Evolutionary conservation across 495 filamentous ascomycete genomes (phyloP).

Genomic region (Cladorrhinum samala): DNA sequence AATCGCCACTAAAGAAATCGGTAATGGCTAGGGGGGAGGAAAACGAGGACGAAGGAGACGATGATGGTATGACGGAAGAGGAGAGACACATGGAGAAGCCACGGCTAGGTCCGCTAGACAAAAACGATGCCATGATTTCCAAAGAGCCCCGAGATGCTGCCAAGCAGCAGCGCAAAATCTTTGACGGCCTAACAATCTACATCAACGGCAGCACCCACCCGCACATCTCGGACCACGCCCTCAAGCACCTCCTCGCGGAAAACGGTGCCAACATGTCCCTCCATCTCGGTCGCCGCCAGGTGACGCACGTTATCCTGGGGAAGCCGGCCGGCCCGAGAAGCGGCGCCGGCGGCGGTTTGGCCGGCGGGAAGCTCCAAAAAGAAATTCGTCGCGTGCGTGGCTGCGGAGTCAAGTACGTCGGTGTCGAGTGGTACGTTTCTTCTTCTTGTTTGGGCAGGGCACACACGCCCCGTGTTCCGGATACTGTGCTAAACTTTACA

Average conservation of each 20-base stretch:
- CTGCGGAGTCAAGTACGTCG: conserved; percentile 70
- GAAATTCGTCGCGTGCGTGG: conserved; percentile 63
- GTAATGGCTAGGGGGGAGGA: conserved; percentile 16
- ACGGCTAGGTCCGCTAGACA: too few species aligned
- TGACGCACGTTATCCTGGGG: conserved; percentile 85
- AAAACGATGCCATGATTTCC: too few species aligned
- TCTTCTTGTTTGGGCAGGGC: neutral
- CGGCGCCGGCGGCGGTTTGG: conserved; percentile 71
- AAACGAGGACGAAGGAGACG: conserved; percentile 17
- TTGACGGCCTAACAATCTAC: conserved; percentile 66
- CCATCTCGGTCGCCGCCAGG: conserved; percentile 59
- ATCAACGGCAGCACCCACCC: conserved; percentile 85
- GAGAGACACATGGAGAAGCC: too few species aligned
- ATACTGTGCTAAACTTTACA: neutral
- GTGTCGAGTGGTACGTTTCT: conserved; percentile 66
- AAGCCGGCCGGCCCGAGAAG: conserved; percentile 34
- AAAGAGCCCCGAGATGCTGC: too few species aligned
- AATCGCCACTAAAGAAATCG: neutral
- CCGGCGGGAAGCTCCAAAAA: conserved; percentile 74
- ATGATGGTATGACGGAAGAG: conserved; percentile 17
- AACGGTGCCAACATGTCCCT: conserved; percentile 67
- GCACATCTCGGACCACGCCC: conserved; percentile 73
- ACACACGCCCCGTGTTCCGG: neutral
- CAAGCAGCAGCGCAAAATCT: conserved; percentile 41
- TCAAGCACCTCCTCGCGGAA: conserved; percentile 69